phyloP scores from a whole-genome alignment of 2,329 filamentous ascomycete species.

The Neopestalotiopsis clavispora region DNA sequence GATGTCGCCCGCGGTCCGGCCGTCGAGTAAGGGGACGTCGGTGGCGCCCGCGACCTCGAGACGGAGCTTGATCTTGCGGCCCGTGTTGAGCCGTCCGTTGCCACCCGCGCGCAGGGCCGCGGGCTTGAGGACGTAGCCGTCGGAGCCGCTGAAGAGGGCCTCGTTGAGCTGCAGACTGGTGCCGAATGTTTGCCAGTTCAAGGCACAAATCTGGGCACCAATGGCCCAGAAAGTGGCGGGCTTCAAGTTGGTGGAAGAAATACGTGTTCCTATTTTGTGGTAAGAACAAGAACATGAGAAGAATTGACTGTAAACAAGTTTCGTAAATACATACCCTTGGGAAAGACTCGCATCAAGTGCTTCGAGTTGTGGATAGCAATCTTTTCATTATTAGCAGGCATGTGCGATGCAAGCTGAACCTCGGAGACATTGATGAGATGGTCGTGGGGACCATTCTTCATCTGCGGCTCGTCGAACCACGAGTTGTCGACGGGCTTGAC shows the following conservation, averaged over 20 bases:
- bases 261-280: conserved; percentile 55
- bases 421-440: conserved; percentile 67
- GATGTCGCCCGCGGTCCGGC: conserved; percentile 56
- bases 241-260: conserved; percentile 67
- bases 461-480: conserved; percentile 59
- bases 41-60: conserved; percentile 68
- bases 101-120: conserved; percentile 61
- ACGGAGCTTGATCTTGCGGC: conserved; percentile 53
- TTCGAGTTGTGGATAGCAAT: conserved; percentile 66
- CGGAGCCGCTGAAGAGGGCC: conserved; percentile 67
- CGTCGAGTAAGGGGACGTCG: conserved; percentile 60
- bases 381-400: conserved; percentile 50
- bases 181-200: conserved; percentile 74
- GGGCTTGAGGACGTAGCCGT: conserved; percentile 71
- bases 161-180: conserved; percentile 71
- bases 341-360: conserved; percentile 73
- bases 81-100: conserved; percentile 50
- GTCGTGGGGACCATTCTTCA: conserved; percentile 37
- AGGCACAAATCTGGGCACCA: conserved; percentile 71
- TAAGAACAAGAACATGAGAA: not conserved
- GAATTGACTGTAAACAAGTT: not conserved
- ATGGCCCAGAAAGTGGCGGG: conserved; percentile 69
- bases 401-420: conserved; percentile 56
- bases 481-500: conserved; percentile 70
- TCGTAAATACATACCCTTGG: conserved; percentile 51